Evolutionary conservation across 2,329 filamentous ascomycete species (phyloP).

Genomic region (Setomelanomma holmii): DNA sequence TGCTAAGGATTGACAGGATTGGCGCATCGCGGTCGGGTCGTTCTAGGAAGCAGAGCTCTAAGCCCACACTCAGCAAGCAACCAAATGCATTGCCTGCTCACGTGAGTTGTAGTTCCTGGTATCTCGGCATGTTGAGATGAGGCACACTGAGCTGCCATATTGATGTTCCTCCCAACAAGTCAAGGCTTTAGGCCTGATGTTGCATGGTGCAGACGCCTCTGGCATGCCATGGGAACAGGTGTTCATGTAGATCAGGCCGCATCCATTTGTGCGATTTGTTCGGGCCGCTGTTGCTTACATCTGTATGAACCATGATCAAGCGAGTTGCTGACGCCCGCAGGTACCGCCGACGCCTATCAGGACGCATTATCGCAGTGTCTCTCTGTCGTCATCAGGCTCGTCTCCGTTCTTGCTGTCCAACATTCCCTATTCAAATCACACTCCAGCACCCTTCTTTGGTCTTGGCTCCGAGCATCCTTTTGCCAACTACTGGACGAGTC

Average conservation of each 20-base stretch:
- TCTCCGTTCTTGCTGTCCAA: conserved; percentile 70
- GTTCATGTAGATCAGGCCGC: too few relatives aligned
- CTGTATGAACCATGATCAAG: conserved; percentile 2
- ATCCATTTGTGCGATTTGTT: not conserved
- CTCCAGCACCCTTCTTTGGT: conserved; percentile 80
- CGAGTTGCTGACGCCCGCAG: conserved; percentile 26
- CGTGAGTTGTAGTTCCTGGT: conserved; percentile 38
- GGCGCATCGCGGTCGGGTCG: conserved; percentile 35
- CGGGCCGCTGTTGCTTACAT: not conserved
- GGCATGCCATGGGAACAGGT: conserved; percentile 19
- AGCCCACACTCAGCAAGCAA: conserved; percentile 35
- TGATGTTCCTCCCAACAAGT: too few relatives aligned
- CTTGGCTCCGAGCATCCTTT: conserved; percentile 80
- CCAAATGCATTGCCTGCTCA: conserved; percentile 32
- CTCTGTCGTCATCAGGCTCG: conserved; percentile 49
- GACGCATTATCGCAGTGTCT: conserved; percentile 41
- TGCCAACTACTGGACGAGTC: conserved; percentile 84
- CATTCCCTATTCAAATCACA: conserved; percentile 73
- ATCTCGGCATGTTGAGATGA: too few relatives aligned
- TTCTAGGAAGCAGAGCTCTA: conserved; percentile 38
- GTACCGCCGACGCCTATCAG: conserved; percentile 39
- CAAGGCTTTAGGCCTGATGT: too few relatives aligned
- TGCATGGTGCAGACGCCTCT: too few relatives aligned
- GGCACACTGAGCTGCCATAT: too few relatives aligned
- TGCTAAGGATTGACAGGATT: conserved; percentile 28